phyloP scores from a whole-genome alignment of 805 yeast species.

The Cyberlindnera japonica region DNA sequence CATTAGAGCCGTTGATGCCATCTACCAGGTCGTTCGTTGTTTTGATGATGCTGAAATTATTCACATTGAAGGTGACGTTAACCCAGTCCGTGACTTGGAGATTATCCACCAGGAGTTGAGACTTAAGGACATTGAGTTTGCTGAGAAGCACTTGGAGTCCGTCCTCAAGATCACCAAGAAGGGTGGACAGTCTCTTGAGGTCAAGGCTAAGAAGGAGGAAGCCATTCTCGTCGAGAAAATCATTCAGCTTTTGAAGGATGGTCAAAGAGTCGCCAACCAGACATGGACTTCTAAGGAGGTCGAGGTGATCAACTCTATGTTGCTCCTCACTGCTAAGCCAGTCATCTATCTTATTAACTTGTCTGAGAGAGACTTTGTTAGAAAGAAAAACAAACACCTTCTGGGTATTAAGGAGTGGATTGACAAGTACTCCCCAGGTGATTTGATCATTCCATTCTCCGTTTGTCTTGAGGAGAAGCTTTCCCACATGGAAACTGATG shows the following conservation, averaged over 20 bases:
- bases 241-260: conserved; percentile 73
- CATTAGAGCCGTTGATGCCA: conserved; percentile 96
- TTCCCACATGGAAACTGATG: conserved; percentile 82
- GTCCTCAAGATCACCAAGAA: conserved; percentile 76
- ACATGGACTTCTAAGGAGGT: conserved; percentile 90
- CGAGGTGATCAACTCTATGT: conserved; percentile 81
- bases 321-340: conserved; percentile 91
- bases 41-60: conserved; percentile 97
- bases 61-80: conserved; percentile 94
- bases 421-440: conserved; percentile 82
- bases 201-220: conserved; percentile 84
- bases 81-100: conserved; percentile 92
- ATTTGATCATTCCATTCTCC: conserved; percentile 86
- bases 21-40: conserved; percentile 96
- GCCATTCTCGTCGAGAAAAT: conserved; percentile 69
- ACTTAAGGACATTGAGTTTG: conserved; percentile 94
- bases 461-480: conserved; percentile 90
- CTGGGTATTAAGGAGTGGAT: conserved; percentile 87
- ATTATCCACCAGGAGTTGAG: conserved; percentile 89
- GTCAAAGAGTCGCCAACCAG: conserved; percentile 84
- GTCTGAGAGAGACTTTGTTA: conserved; percentile 81
- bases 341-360: conserved; percentile 88
- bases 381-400: conserved; percentile 86
- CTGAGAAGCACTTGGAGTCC: conserved; percentile 75
- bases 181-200: conserved; percentile 88